A percentile compares a stretch with the other conserved stretches of the same genome.
Evolutionary conservation across 345 rosid species (phyloP).

Genomic region (Psidium guajava): DNA sequence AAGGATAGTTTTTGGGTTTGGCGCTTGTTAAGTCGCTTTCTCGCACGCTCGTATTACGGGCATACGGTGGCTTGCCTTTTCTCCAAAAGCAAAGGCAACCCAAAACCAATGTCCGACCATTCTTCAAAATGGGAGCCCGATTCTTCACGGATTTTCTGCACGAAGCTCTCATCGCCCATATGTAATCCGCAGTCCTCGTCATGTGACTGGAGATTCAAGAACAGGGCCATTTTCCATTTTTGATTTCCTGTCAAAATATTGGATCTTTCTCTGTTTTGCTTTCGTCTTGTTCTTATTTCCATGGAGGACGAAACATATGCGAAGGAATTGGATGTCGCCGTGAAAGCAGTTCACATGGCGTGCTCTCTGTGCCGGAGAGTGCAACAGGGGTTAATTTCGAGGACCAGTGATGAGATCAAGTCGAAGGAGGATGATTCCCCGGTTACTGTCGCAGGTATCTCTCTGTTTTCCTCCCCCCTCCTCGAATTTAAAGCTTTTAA

Average conservation of each 20-base stretch:
- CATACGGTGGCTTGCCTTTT: neutral
- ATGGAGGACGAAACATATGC: slow-evolving; percentile 18
- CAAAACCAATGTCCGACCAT: neutral
- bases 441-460: slow-evolving; percentile 79
- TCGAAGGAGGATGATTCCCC: slow-evolving; percentile 87
- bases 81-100: neutral
- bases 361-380: slow-evolving; percentile 73
- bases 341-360: slow-evolving; percentile 71
- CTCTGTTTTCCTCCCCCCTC: neutral
- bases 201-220: neutral
- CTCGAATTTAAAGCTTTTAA: neutral
- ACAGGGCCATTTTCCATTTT: neutral
- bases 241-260: neutral
- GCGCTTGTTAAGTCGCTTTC: neutral
- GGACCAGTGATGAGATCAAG: slow-evolving; percentile 22
- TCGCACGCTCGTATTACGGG: neutral
- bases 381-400: slow-evolving; percentile 40
- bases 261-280: neutral
- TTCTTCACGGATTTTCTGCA: neutral
- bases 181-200: neutral
- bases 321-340: slow-evolving; percentile 66
- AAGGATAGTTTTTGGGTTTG: neutral
- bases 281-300: neutral
- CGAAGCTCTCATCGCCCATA: neutral
- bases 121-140: neutral